phyloP scores from a whole-genome alignment of 345 rosid genomes.

The Viola odorata region DNA sequence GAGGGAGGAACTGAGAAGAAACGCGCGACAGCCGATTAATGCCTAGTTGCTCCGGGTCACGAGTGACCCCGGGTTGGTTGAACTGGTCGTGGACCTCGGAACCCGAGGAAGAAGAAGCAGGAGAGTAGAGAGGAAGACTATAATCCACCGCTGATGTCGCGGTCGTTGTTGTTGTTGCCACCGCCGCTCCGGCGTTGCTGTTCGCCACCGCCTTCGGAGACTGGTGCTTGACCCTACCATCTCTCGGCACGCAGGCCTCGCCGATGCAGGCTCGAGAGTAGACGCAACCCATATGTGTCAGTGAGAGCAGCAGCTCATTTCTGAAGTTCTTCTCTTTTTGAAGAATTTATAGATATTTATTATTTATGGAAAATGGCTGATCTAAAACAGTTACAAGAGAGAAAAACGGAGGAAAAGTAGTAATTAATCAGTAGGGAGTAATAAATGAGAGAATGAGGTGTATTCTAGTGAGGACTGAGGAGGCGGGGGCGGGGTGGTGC shows the following conservation, averaged over 20 bases:
- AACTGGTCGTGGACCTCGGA: conserved; percentile 46
- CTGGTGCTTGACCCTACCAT: conserved; percentile 30
- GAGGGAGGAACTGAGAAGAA: conserved; percentile 86
- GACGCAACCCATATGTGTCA: conserved; percentile 76
- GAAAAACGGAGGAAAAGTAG: background rate
- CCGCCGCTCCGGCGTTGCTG: conserved; percentile 3
- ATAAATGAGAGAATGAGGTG: background rate
- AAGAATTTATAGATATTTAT: background rate
- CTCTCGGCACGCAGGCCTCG: conserved; percentile 74
- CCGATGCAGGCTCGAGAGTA: conserved; percentile 94
- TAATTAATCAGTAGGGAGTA: background rate
- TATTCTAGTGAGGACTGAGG: background rate
- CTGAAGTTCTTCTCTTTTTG: background rate
- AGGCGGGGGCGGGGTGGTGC: background rate
- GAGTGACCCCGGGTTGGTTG: conserved; percentile 41
- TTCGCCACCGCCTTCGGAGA: conserved; percentile 12
- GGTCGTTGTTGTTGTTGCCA: conserved; percentile 3
- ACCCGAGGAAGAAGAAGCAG: conserved; percentile 29
- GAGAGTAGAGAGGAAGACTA: conserved; percentile 50
- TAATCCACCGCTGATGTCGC: conserved; percentile 6
- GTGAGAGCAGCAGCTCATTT: conserved; percentile 14
- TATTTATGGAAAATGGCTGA: background rate
- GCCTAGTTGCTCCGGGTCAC: conserved; percentile 39
- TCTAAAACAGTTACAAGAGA: conserved; percentile 10
- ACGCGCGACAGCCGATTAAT: conserved; percentile 85